Base-by-base conservation (phyloP, 768 basidiomycete species). In the Boletus insuetus region DNA sequence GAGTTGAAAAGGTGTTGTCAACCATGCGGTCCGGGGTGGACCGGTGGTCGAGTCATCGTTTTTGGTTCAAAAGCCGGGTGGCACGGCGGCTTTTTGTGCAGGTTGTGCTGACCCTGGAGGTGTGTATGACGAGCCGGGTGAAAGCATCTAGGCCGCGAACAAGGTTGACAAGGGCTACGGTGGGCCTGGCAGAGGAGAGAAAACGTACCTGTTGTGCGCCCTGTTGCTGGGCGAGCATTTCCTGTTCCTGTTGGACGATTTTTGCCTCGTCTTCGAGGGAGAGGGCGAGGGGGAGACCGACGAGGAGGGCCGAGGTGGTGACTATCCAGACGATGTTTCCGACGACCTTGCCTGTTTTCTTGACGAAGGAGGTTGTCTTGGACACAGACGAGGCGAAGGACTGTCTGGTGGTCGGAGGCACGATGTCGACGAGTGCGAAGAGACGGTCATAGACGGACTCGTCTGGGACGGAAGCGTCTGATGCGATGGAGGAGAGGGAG, bases 201-300 rank as follows among this genome's bases (percentile, higher is more conserved):
- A 60, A 59, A 79, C 79, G 55, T 54, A 91, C 94, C 83, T 91
- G 89, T 71, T 94, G 91, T 13, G 87, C 88, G 42, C 94, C 94
- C 71, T 92, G 89, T 69, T 94, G 92, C 71, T 96, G 94, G 49
- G 91, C 91, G 58, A 91, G 76, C 82, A 92, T 83, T 74, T 98
- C 94, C 74, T 90, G 87, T 74, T 98, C 97, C 74, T 98, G 94
- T 45, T 87, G 86, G 12, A 94, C 87, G 54, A 96, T 82, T 74
- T 94, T 94, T 51, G 91, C 89, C 77, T 99, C 97, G 74, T 97
- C 96, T 74, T 99, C 97, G 64, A 98, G 79, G 57, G 86, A 88
- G 63, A 98, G 80, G 6, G 95, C 94, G 58, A 98, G 79, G 34
- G 97, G 97, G 38, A 99, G 79, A 14, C 92, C 97, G 47, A 99